Conservation (phyloP, 768 basidiomycete species). For the Tephrocybe sp. region DNA sequence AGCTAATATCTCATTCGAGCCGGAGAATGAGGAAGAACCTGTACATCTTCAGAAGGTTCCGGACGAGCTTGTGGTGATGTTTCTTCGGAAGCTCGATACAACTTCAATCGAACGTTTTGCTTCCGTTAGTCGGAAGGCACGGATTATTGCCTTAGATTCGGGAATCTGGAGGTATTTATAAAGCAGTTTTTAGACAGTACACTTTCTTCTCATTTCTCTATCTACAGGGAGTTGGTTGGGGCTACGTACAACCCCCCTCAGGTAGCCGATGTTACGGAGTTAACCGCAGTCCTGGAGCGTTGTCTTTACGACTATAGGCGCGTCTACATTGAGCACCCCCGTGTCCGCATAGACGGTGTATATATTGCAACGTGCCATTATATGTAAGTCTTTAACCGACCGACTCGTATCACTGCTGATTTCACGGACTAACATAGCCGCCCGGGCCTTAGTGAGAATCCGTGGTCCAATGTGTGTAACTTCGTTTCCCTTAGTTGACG, state of each 20-base stretch:
- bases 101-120: conserved; percentile 79
- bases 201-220: not conserved
- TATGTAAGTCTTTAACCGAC: conserved; percentile 47
- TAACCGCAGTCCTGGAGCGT: conserved; percentile 49
- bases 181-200: no score
- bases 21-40: conserved; percentile 64
- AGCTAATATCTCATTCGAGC: conserved; percentile 53
- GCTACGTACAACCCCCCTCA: conserved; percentile 76
- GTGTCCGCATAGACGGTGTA: conserved; percentile 83
- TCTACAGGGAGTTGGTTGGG: conserved; percentile 60
- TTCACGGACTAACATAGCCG: not conserved
- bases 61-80: conserved; percentile 69
- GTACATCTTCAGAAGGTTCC: conserved; percentile 63
- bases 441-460: conserved; percentile 73
- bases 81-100: conserved; percentile 67
- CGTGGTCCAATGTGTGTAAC: conserved; percentile 80
- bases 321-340: conserved; percentile 80
- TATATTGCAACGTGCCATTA: conserved; percentile 94
- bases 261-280: conserved; percentile 50
- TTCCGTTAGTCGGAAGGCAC: conserved; percentile 67
- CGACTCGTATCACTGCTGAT: not conserved
- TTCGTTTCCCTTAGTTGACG: not conserved
- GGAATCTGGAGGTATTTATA: conserved; percentile 78
- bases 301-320: conserved; percentile 70
- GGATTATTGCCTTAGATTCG: conserved; percentile 68